phyloP scores from a whole-genome alignment of 306 rosid species.

The Prosopis cineraria region DNA sequence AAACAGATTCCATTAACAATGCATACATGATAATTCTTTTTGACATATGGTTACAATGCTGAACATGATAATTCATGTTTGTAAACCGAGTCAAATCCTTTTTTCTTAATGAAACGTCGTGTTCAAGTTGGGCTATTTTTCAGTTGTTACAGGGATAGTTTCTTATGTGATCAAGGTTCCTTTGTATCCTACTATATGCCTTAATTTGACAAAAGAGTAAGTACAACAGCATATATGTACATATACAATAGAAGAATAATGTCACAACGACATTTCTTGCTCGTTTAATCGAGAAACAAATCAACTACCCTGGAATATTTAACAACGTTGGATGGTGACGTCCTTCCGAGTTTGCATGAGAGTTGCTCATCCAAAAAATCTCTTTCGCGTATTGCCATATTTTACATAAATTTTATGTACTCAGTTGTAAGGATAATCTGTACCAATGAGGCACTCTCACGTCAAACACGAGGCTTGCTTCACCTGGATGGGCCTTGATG shows the following conservation, averaged over 20 bases:
- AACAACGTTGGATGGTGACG: conserved; percentile 12
- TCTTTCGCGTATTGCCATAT: background rate
- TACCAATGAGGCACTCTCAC: conserved; percentile 2
- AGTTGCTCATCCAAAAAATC: background rate
- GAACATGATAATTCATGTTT: background rate
- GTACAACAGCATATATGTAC: background rate
- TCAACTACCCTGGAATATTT: background rate
- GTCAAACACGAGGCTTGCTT: conserved; percentile 5
- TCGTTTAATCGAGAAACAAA: background rate
- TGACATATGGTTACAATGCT: background rate
- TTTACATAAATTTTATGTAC: background rate
- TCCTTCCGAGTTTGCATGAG: conserved; percentile 18
- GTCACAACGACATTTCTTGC: background rate
- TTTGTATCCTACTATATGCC: background rate
- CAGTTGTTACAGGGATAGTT: background rate
- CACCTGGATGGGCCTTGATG: conserved; percentile 58
- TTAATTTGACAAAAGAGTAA: background rate
- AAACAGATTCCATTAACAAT: background rate
- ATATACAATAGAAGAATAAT: background rate
- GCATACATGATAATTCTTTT: background rate
- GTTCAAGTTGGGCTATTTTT: background rate
- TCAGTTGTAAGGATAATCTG: background rate
- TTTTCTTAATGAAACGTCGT: background rate
- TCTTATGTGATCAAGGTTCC: background rate
- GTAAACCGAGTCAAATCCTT: background rate